Conservation (phyloP, 441 rosid species). For the Mallotus repandus region DNA sequence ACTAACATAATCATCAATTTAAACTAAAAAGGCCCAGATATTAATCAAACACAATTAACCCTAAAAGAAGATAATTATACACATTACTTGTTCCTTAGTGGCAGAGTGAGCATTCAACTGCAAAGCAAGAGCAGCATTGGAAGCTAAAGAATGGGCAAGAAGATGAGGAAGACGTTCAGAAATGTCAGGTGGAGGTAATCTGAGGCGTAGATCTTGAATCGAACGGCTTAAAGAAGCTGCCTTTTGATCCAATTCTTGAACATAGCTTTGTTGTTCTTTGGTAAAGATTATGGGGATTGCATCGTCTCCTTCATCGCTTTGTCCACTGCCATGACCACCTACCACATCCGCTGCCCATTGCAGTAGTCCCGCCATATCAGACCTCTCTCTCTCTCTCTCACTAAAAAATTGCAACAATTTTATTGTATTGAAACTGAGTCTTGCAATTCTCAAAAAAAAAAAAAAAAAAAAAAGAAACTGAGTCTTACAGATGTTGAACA, state of each 20-base stretch:
- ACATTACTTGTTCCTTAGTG: conserved; percentile 73
- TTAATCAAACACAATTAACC: not conserved
- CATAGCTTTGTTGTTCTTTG: conserved; percentile 63
- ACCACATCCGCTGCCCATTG: conserved; percentile 91
- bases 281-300: conserved; percentile 44
- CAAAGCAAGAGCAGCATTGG: conserved; percentile 81
- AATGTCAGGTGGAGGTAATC: conserved; percentile 84
- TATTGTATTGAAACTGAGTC: too few species aligned
- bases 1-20: not conserved
- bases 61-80: not conserved
- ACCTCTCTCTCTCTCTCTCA: not conserved
- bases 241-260: conserved; percentile 59
- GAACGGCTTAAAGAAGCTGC: conserved; percentile 65
- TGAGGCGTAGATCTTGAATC: conserved; percentile 80
- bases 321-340: conserved; percentile 51
- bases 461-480: too few species aligned
- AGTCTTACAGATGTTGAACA: not conserved
- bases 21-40: not conserved
- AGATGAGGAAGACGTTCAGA: conserved; percentile 90
- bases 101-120: conserved; percentile 92
- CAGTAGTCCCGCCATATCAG: conserved; percentile 65
- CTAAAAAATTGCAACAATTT: not conserved
- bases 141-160: conserved; percentile 87
- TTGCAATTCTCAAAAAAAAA: too few species aligned
- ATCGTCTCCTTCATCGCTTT: conserved; percentile 16